Evolutionary conservation across 768 basidiomycete genomes (phyloP), one percentile per base, ranked within the genome.

Genomic region (Leccinum boreale): DNA sequence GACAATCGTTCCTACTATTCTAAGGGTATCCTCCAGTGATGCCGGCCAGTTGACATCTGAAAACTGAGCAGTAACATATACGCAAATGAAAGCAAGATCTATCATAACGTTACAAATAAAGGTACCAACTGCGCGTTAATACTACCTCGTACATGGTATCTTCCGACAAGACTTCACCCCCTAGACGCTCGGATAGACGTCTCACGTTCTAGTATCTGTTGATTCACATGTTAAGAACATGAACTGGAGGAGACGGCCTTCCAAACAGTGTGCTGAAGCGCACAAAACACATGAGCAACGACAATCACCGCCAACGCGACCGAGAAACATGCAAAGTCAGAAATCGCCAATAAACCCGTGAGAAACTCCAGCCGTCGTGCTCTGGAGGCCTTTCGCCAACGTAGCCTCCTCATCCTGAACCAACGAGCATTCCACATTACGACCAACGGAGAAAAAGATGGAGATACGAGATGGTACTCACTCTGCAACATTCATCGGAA

Each of bases 211-310:
- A 45, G 39, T 35, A 53, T 36, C 44, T 53, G n/a, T 58, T 28
- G 31, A 26, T 33, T 52, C 55, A 36, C 52, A 50, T 12, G 52
- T 62, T 35, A 53, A 54, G 49, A 51, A 45, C 42, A 24, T 15
- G 60, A 26, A 52, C 51, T 26, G 33, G 58, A 46, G 70, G 70
- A 23, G 72, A 63, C 3, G 72, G 70, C 28, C 70, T 62, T 31
- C 59, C 72, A 55, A 72, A 70, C 12, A 23, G 52, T 55, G 47
- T 62, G 58, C 69, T 70, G 51, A 24, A 61, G 55, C 45, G 48
- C 51, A 56, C 52, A 56, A 62, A 58, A 55, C 10, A 42, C 35
- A 55, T 69, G 59, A 65, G 69, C 56, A 55, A 66, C 51, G 44
- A 60, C 55, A 46, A 54, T 61, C 56, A 60, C 53, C 44, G 44